phyloP scores from a whole-genome alignment of 805 yeast genomes.

The Dipodascus albidus region DNA sequence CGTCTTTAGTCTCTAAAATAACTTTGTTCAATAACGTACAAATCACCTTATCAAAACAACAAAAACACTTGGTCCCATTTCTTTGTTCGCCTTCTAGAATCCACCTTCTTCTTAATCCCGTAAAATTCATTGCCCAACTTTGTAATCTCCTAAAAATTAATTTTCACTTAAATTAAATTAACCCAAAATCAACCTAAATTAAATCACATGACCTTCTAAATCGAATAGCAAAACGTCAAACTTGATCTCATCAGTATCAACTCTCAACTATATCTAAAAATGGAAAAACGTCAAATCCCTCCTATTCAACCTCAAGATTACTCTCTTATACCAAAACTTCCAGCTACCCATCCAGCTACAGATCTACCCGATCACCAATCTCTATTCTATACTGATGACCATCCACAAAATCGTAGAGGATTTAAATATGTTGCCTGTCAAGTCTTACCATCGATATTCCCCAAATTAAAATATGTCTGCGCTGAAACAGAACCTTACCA shows the following conservation, averaged over 20 bases:
- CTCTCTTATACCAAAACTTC: constrained; percentile 8
- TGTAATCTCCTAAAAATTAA: too few relatives aligned
- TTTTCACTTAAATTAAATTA: too few relatives aligned
- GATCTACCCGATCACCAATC: constrained; percentile 1
- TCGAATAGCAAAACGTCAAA: too few relatives aligned
- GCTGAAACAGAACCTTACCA: constrained; percentile 62
- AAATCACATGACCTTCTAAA: too few relatives aligned
- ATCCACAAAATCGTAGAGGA: constrained; percentile 69
- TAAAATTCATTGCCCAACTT: too few relatives aligned
- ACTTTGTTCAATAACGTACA: too few relatives aligned
- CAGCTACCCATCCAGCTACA: constrained; percentile 5
- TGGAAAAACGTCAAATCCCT: constrained; percentile 3
- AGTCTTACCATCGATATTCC: constrained; percentile 40
- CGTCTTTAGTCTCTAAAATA: too few relatives aligned
- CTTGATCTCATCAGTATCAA: background rate
- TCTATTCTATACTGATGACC: constrained; percentile 52
- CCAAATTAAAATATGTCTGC: constrained; percentile 50
- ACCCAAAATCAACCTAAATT: too few relatives aligned
- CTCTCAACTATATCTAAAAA: background rate
- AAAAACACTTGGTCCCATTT: too few relatives aligned
- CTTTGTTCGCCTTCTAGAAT: too few relatives aligned
- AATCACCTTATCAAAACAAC: too few relatives aligned
- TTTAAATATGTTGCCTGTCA: constrained; percentile 72
- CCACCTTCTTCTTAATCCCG: too few relatives aligned
- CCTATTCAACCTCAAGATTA: constrained; percentile 11